Conservation (phyloP, 2,329 filamentous ascomycete species). For the Chaetomiaceae sp. region DNA sequence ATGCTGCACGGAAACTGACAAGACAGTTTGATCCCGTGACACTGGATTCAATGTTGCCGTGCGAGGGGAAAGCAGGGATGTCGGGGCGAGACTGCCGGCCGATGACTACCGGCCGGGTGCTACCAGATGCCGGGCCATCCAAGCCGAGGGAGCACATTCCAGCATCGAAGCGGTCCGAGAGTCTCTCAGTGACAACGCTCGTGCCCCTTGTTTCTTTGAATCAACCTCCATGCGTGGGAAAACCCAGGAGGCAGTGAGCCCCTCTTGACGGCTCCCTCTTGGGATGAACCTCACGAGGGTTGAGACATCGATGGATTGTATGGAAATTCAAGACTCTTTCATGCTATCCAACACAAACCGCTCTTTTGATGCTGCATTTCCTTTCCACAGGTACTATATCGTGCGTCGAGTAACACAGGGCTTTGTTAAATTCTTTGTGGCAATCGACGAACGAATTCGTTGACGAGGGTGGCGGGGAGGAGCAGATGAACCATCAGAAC, state of each 20-base stretch:
- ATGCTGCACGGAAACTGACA: slow-evolving; percentile 17
- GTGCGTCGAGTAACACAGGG: slow-evolving; percentile 13
- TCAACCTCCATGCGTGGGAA: too few species aligned
- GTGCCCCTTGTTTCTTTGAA: too few species aligned
- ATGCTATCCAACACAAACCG: slow-evolving; percentile 9
- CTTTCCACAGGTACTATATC: slow-evolving; percentile 17
- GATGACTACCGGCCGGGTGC: slow-evolving; percentile 2
- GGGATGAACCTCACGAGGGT: background rate
- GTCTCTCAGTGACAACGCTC: too few species aligned
- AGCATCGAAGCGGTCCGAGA: too few species aligned
- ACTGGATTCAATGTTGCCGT: too few species aligned
- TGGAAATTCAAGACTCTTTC: too few species aligned
- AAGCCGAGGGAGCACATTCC: background rate
- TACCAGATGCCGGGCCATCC: background rate
- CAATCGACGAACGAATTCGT: background rate
- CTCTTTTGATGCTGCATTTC: slow-evolving; percentile 10
- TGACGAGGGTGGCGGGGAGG: background rate
- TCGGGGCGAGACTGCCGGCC: background rate
- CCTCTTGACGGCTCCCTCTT: background rate
- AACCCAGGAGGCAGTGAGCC: too few species aligned
- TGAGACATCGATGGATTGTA: too few species aligned
- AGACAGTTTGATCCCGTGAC: slow-evolving; percentile 20
- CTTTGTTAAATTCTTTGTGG: background rate
- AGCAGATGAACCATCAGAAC: too few species aligned
- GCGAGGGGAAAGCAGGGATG: slow-evolving; percentile 1